Percentiles rank a stretch among this genome's conserved stretches.
phyloP scores from a whole-genome alignment of 768 basidiomycete genomes.

The Pulveroboletus sp. region DNA sequence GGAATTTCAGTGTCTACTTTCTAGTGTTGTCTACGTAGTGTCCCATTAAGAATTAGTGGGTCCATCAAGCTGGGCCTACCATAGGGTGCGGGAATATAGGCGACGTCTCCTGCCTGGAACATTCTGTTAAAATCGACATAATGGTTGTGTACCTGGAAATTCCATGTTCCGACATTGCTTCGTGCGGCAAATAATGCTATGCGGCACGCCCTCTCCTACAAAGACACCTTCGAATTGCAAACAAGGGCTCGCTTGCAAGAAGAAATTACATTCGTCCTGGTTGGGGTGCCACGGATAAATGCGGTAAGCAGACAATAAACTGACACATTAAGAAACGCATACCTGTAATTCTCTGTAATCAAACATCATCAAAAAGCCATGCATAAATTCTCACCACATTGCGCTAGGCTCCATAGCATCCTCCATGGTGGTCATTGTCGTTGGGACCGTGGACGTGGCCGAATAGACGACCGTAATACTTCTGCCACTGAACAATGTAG shows the following conservation, averaged over 20 bases:
- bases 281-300: slow-evolving; percentile 57
- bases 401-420: slow-evolving; percentile 52
- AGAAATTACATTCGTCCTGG: slow-evolving; percentile 60
- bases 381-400: slow-evolving; percentile 39
- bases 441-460: slow-evolving; percentile 44
- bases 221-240: background rate
- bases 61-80: slow-evolving; percentile 4
- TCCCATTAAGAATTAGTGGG: slow-evolving; percentile 21
- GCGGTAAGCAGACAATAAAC: background rate
- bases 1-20: slow-evolving; percentile 43
- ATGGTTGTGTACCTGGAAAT: slow-evolving; percentile 36
- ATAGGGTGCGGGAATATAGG: slow-evolving; percentile 8
- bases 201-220: slow-evolving; percentile 42
- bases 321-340: slow-evolving; percentile 11
- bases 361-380: background rate
- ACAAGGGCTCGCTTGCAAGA: slow-evolving; percentile 37
- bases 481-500: slow-evolving; percentile 41
- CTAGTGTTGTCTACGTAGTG: slow-evolving; percentile 55
- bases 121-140: background rate
- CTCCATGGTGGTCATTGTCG: slow-evolving; percentile 51
- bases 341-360: slow-evolving; percentile 50
- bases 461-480: slow-evolving; percentile 54
- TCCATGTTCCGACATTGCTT: slow-evolving; percentile 52
- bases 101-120: slow-evolving; percentile 20
- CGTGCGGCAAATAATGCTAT: slow-evolving; percentile 44